Evolutionary conservation across 768 basidiomycete species (phyloP).

Genomic region (Hysterangium stoloniferum): DNA sequence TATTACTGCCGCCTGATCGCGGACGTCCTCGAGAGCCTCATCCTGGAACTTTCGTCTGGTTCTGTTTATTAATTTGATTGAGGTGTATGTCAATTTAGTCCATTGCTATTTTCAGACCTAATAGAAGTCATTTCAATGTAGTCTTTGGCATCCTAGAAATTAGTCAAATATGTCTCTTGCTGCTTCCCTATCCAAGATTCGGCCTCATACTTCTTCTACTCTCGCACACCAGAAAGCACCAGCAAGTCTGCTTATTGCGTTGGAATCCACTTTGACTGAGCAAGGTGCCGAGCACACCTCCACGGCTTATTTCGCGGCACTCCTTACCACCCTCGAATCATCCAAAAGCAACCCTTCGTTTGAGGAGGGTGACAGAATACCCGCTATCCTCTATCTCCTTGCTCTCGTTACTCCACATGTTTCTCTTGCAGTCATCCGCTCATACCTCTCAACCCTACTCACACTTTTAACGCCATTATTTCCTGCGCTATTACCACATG

Average conservation of each 20-base stretch:
- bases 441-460: constrained; percentile 65
- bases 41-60: too few species aligned
- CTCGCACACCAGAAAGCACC: constrained; percentile 86
- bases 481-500: constrained; percentile 51
- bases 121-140: too few species aligned
- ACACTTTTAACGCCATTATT: constrained; percentile 75
- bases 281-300: constrained; percentile 60
- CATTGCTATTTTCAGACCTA: too few species aligned
- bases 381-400: constrained; percentile 79
- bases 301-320: constrained; percentile 92
- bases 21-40: too few species aligned
- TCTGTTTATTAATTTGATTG: too few species aligned
- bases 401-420: constrained; percentile 74
- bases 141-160: too few species aligned
- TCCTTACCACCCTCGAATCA: constrained; percentile 73
- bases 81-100: too few species aligned
- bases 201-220: constrained; percentile 74
- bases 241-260: constrained; percentile 73
- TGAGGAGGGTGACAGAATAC: constrained; percentile 68
- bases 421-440: constrained; percentile 67
- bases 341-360: constrained; percentile 41
- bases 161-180: constrained; percentile 5
- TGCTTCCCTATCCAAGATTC: constrained; percentile 61
- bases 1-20: too few species aligned
- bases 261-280: constrained; percentile 75